Percentiles rank a stretch among this genome's conserved stretches.
These are phyloP conservation scores for Globisporangium lucens DNA, from an alignment of 352 stramenopile species.

Conservation along the genomic window DNA sequence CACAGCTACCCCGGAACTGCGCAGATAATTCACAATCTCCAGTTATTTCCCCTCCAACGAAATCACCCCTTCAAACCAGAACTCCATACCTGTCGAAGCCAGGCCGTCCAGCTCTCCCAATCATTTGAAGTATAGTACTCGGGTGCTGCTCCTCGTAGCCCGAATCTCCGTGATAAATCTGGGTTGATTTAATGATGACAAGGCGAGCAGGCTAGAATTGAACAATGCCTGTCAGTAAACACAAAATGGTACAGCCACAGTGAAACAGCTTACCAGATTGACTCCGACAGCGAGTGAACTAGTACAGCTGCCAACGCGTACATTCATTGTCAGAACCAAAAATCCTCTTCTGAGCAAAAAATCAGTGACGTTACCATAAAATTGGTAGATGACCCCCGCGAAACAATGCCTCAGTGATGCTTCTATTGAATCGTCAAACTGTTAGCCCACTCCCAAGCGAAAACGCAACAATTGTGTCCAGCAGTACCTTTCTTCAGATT, in stretches of 20 bases:
- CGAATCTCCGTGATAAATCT: slow-evolving; percentile 26
- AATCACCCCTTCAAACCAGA: neutral
- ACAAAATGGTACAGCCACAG: neutral
- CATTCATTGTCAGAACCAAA: neutral
- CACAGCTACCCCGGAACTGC: slow-evolving; percentile 23
- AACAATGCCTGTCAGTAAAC: neutral
- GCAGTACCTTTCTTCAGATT: slow-evolving; percentile 23
- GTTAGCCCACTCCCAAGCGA: neutral
- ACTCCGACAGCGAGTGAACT: slow-evolving; percentile 39
- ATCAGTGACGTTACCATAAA: slow-evolving; percentile 25
- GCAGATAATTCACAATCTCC: neutral
- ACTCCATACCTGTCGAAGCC: slow-evolving; percentile 29
- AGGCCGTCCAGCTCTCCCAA: slow-evolving; percentile 33
- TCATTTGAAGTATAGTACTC: slow-evolving; percentile 38
- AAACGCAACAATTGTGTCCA: neutral
- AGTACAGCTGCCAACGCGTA: slow-evolving; percentile 26
- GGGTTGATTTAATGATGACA: slow-evolving; percentile 41
- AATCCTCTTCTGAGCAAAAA: neutral
- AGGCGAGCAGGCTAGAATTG: slow-evolving; percentile 30
- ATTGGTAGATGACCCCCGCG: slow-evolving; percentile 23
- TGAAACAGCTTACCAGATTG: slow-evolving; percentile 29
- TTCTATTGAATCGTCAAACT: slow-evolving; percentile 12
- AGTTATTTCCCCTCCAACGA: neutral
- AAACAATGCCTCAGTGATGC: slow-evolving; percentile 30
- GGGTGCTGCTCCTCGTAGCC: slow-evolving; percentile 27